Evolutionary conservation across 2,329 filamentous ascomycete species (phyloP).

Genomic region (Talaromyces sp.): DNA sequence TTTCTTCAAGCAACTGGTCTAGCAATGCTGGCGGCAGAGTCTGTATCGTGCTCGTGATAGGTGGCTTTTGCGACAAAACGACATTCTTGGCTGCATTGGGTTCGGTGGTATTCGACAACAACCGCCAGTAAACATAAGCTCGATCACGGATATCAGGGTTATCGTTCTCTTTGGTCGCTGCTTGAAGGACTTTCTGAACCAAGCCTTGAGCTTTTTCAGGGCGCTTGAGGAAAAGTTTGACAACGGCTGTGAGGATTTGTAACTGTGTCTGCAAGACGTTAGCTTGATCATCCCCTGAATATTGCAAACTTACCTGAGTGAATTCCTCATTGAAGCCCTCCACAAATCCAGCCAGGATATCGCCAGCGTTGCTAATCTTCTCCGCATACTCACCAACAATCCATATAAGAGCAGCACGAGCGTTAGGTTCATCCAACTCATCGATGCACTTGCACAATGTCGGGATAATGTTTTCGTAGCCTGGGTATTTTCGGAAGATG

Average conservation of each 20-base stretch:
- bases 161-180: slow-evolving; percentile 89
- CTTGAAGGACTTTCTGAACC: slow-evolving; percentile 90
- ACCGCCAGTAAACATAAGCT: slow-evolving; percentile 97
- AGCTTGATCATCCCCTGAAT: background rate
- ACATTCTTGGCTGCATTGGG: slow-evolving; percentile 89
- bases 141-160: slow-evolving; percentile 96
- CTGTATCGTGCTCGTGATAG: slow-evolving; percentile 90
- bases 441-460: slow-evolving; percentile 96
- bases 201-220: slow-evolving; percentile 85
- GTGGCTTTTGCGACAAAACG: slow-evolving; percentile 87
- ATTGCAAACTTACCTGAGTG: slow-evolving; percentile 65
- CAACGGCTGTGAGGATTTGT: slow-evolving; percentile 93
- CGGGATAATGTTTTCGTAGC: slow-evolving; percentile 96
- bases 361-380: slow-evolving; percentile 98
- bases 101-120: slow-evolving; percentile 77
- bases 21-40: slow-evolving; percentile 78
- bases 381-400: slow-evolving; percentile 98
- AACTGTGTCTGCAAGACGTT: slow-evolving; percentile 70
- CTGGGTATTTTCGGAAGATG: slow-evolving; percentile 94
- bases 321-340: slow-evolving; percentile 96
- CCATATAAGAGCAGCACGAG: slow-evolving; percentile 90
- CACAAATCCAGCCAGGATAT: slow-evolving; percentile 86
- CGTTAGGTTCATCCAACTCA: slow-evolving; percentile 90
- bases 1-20: slow-evolving; percentile 83
- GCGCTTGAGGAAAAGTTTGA: slow-evolving; percentile 97